Evolutionary conservation across 164 flowering plant genomes (phyloP).

Genomic region (Magnolia sinica): DNA sequence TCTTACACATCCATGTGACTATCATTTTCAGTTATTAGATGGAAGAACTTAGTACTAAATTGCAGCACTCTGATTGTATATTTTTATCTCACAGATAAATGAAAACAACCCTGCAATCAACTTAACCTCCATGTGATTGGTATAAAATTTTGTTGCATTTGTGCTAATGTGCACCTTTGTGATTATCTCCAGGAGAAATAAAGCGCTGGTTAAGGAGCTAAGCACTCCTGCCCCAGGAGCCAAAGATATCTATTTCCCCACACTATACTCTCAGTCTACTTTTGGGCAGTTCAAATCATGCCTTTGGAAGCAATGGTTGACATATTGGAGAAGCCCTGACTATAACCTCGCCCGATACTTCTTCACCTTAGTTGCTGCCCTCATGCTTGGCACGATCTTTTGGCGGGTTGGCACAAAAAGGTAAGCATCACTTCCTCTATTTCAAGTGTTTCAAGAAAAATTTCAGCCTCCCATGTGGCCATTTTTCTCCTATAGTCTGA

Average conservation of each 20-base stretch:
- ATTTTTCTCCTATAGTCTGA: background rate
- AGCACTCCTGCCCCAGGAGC: constrained; percentile 72
- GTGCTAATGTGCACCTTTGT: background rate
- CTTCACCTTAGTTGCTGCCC: constrained; percentile 68
- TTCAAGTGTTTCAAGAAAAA: background rate
- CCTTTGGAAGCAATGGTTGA: constrained; percentile 92
- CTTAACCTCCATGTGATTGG: background rate
- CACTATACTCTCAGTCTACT: constrained; percentile 62
- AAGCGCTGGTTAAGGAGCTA: constrained; percentile 63
- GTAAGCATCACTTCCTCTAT: constrained; percentile 22
- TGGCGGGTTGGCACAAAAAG: constrained; percentile 73
- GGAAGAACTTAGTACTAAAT: too few species aligned
- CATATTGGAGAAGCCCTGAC: constrained; percentile 97
- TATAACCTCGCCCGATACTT: constrained; percentile 75
- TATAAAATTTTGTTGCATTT: background rate
- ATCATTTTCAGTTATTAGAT: too few species aligned
- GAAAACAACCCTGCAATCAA: background rate
- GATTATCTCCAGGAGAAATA: constrained; percentile 53
- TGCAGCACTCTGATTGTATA: background rate
- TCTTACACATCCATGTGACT: too few species aligned
- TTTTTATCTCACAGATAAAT: background rate
- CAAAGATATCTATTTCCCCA: constrained; percentile 66
- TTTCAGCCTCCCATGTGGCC: background rate
- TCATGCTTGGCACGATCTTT: constrained; percentile 76
- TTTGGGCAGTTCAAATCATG: constrained; percentile 89